phyloP scores from a whole-genome alignment of 768 basidiomycete genomes.

The Kondoa malvinella region DNA sequence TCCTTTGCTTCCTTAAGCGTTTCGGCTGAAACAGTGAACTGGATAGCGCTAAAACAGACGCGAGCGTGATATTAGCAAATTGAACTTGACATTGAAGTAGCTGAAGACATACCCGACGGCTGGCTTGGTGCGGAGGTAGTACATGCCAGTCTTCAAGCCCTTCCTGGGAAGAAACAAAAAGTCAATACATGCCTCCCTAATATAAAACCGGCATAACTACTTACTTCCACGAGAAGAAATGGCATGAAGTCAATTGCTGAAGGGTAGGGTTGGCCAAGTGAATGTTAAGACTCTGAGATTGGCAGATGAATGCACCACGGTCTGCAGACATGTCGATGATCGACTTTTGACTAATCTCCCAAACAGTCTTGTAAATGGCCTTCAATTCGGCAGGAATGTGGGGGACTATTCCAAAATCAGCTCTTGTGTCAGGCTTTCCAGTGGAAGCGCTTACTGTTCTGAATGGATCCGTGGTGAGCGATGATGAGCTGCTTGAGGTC shows the following conservation, averaged over 20 bases:
- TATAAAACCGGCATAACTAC: too few relatives aligned
- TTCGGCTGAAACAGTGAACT: slow-evolving; percentile 85
- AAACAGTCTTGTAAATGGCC: slow-evolving; percentile 99
- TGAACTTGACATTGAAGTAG: not conserved
- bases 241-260: slow-evolving; percentile 87
- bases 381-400: slow-evolving; percentile 78
- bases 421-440: not conserved
- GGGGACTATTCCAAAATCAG: slow-evolving; percentile 58
- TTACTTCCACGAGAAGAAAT: slow-evolving; percentile 99
- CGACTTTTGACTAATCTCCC: slow-evolving; percentile 98
- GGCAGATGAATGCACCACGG: slow-evolving; percentile 93
- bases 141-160: slow-evolving; percentile 92
- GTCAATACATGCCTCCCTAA: too few relatives aligned
- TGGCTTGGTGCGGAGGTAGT: slow-evolving; percentile 60
- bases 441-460: slow-evolving; percentile 21
- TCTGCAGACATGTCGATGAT: slow-evolving; percentile 97
- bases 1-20: slow-evolving; percentile 46
- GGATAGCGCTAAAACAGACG: slow-evolving; percentile 86
- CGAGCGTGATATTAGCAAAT: slow-evolving; percentile 30
- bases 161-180: too few relatives aligned
- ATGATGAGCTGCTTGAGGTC: slow-evolving; percentile 99
- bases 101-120: too few relatives aligned
- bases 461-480: slow-evolving; percentile 57
- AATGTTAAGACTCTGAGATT: slow-evolving; percentile 84
- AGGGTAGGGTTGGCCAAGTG: slow-evolving; percentile 75